A percentile compares a stretch with the other conserved stretches of the same genome.
phyloP scores from a whole-genome alignment of 768 basidiomycete genomes.

The Agaricus subrufescens region DNA sequence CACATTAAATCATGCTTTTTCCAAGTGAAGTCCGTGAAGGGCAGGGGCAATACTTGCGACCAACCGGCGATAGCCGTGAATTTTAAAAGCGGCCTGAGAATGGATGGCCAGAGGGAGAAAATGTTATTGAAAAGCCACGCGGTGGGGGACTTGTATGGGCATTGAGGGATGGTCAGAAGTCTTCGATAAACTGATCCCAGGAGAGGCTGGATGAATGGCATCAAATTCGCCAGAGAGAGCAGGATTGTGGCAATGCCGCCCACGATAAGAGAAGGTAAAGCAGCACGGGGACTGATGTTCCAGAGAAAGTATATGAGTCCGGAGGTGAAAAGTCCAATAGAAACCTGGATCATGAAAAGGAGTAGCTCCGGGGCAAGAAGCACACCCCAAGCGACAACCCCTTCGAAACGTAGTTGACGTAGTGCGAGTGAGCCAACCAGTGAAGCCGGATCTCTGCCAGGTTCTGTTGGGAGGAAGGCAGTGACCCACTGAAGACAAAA shows the following conservation, averaged over 20 bases:
- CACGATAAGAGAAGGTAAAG: neutral
- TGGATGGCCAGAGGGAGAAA: neutral
- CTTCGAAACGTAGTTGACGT: conserved; percentile 4
- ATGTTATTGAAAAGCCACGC: conserved; percentile 1
- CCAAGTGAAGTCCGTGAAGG: neutral
- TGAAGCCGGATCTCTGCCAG: neutral
- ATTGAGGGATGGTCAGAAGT: neutral
- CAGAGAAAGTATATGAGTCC: conserved; percentile 5
- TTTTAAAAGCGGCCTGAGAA: neutral
- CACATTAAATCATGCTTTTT: neutral
- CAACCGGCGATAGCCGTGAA: neutral
- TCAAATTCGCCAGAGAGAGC: neutral
- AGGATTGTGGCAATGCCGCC: neutral
- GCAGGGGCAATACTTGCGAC: too few species aligned
- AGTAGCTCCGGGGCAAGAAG: neutral
- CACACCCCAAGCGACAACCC: conserved; percentile 2
- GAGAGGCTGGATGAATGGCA: conserved; percentile 4
- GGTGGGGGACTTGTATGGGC: conserved; percentile 6
- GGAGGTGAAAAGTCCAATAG: conserved; percentile 4
- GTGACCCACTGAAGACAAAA: conserved; percentile 7
- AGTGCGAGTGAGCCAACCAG: neutral
- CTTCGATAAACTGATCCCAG: neutral
- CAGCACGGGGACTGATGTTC: neutral
- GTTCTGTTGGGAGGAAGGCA: neutral
- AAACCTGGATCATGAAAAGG: neutral